Base-by-base conservation (phyloP, 1,284 basidiomycete species). In the Fomes fomentarius region DNA sequence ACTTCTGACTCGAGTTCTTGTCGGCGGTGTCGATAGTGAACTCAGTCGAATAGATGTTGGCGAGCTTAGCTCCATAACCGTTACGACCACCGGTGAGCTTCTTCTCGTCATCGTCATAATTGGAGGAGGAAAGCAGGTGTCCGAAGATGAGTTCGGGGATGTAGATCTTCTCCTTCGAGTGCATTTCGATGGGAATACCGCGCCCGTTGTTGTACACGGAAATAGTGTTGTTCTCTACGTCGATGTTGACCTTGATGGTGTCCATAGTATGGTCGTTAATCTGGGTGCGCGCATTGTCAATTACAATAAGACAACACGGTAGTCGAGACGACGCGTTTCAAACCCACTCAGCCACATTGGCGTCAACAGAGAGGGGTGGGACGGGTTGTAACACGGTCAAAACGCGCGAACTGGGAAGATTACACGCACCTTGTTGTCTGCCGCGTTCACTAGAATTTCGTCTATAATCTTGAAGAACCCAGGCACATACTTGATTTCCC, bases 401-500 rank as follows among this genome's bases (percentile, higher is more conserved):
- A n/a, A n/a, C n/a, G n/a, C n/a, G n/a, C 35, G 38, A 14, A 19
- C 28, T 9, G 19, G 22, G 26, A 26, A 9, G 3, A 14, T 12
- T 42, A 19, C n/a, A 66, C 69, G 48, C 60, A 92, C 96, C 87
- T 99, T 99, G 77, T 99, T 98, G 72, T 99, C 97, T 7, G 97
- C 97, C 17, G 97, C 97, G 70, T 99, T 99, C 65, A 99, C 97
- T 6, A 99, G 81, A 66, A 99, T 99, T 76, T 99, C 97, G 68
- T 99, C 97, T 41, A 99, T 91, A 69, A 99, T 99, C 81, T 99
- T 99, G 84, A 97, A 97, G 74, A 99, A 97, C 60, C 96, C 97
- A 0, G 97, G 97, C 2, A 98, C 96, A 69, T 91, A 99, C 61
- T 86, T 93, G 63, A 95, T 92, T 45, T 95, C 88, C 66, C 87